These are phyloP conservation scores for Zygosaccharomyces gambellarensis DNA, from an alignment of 805 yeast species.

Conservation along the genomic window DNA sequence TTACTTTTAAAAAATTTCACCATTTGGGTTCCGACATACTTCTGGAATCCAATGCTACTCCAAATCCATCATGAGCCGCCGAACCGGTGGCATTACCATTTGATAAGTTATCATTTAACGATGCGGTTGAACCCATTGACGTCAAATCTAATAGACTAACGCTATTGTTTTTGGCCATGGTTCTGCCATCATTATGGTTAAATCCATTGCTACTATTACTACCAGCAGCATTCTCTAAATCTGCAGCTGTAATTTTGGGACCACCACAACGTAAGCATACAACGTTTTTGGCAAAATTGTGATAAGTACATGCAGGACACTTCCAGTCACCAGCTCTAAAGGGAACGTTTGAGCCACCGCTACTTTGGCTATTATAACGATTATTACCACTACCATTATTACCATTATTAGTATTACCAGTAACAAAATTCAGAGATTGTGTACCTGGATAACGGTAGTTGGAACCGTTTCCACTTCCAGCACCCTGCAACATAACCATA, in stretches of 20 bases:
- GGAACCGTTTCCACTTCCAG: not conserved
- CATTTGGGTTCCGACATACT: constrained; percentile 24
- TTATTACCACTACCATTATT: constrained; percentile 22
- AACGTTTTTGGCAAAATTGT: constrained; percentile 86
- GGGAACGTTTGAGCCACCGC: constrained; percentile 59
- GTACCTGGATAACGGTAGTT: not conserved
- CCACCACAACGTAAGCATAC: constrained; percentile 87
- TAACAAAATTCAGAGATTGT: not conserved
- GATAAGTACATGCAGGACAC: constrained; percentile 77
- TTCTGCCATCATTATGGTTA: constrained; percentile 7
- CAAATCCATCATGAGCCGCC: constrained; percentile 14
- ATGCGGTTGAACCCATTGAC: constrained; percentile 9
- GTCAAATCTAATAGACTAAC: constrained; percentile 14
- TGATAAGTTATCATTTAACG: constrained; percentile 5
- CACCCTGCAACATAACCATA: constrained; percentile 7
- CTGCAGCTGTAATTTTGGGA: constrained; percentile 37
- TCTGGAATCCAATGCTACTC: constrained; percentile 19
- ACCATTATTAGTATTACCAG: constrained; percentile 13
- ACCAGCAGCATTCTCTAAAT: constrained; percentile 12
- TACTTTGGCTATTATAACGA: constrained; percentile 14
- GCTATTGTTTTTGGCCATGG: constrained; percentile 10
- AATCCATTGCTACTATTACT: constrained; percentile 2
- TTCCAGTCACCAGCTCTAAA: constrained; percentile 98
- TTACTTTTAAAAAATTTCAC: constrained; percentile 6
- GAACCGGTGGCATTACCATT: not conserved